A percentile compares a stretch with the other conserved stretches of the same genome.
Conservation (phyloP, 2,329 filamentous ascomycete species). For the Cercospora citrullina region DNA sequence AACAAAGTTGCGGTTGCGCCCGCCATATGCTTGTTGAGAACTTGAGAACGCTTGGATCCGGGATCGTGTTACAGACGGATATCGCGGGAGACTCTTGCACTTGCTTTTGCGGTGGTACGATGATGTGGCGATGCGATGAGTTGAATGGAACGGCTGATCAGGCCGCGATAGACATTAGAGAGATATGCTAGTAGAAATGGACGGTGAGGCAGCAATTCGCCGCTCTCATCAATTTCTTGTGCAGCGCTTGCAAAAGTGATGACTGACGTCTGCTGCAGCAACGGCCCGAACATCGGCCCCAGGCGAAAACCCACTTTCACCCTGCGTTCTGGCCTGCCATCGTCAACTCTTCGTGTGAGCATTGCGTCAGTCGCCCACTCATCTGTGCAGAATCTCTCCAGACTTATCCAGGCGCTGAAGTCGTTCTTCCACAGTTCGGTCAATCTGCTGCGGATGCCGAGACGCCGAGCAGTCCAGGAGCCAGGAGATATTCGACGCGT, state of each 20-base stretch:
- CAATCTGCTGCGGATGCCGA: background rate
- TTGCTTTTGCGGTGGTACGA: background rate
- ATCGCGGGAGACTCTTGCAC: background rate
- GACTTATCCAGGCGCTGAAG: background rate
- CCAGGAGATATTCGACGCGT: background rate
- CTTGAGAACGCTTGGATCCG: background rate
- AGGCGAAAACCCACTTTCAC: background rate
- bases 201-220: background rate
- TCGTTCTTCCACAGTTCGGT: too few species aligned
- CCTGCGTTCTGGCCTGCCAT: background rate
- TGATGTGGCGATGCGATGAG: background rate
- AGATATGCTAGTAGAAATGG: background rate
- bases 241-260: background rate
- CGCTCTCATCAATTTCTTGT: background rate
- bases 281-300: conserved; percentile 4
- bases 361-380: background rate
- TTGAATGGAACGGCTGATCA: background rate
- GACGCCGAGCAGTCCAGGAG: background rate
- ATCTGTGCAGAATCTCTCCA: background rate
- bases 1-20: conserved; percentile 31
- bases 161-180: background rate
- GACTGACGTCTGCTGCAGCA: conserved; percentile 7
- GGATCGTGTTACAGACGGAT: background rate
- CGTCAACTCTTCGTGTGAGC: background rate
- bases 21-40: conserved; percentile 12